Evolutionary conservation across 495 filamentous ascomycete species (phyloP).

Genomic region (Rusavskia elegans): DNA sequence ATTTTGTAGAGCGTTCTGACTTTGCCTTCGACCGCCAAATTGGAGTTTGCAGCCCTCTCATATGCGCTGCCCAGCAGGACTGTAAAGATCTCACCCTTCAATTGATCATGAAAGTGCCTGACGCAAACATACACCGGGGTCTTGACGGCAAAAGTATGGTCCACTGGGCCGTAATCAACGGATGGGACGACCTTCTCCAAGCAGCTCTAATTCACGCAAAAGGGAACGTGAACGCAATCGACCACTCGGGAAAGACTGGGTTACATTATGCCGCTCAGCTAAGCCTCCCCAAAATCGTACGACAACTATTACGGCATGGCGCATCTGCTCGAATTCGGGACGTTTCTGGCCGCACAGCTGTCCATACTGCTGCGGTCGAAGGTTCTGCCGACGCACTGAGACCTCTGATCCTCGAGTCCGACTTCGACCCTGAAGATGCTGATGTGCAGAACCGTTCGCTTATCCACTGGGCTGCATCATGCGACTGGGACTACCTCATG

Average conservation of each 20-base stretch:
- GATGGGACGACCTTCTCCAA: not conserved
- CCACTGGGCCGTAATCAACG: conserved; percentile 1
- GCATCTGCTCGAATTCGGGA: not conserved
- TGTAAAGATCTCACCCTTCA: not conserved
- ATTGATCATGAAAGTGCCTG: not conserved
- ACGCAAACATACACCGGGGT: not conserved
- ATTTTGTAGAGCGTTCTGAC: not conserved
- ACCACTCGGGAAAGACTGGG: not conserved
- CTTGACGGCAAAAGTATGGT: not conserved
- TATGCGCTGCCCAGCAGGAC: not conserved
- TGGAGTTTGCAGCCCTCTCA: not conserved
- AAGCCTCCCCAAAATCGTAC: not conserved
- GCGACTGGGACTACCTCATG: not conserved
- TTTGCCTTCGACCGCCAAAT: not conserved
- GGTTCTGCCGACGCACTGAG: not conserved
- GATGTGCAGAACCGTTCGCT: not conserved
- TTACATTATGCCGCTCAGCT: conserved; percentile 1
- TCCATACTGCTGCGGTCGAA: conserved; percentile 1
- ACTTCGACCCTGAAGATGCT: not conserved
- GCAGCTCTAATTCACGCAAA: not conserved
- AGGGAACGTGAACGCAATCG: not conserved
- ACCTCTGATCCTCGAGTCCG: not conserved
- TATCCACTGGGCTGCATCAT: not conserved
- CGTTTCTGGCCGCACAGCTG: not conserved
- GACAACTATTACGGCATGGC: not conserved